These are phyloP conservation scores for Yamadazyma takamatsuzukensis DNA, from an alignment of 805 yeast genomes.

Conservation along the genomic window DNA sequence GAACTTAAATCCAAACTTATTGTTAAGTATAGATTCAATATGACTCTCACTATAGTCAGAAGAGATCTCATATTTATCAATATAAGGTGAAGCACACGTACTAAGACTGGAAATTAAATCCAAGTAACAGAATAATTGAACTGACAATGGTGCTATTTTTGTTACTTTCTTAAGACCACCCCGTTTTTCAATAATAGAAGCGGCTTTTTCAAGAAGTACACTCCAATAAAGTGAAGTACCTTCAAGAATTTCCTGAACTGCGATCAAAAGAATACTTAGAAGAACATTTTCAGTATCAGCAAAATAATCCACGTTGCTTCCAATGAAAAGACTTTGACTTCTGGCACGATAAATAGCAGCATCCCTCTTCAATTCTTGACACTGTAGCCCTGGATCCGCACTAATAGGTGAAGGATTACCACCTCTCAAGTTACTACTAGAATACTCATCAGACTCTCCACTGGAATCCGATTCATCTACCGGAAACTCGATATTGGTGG, in stretches of 20 bases:
- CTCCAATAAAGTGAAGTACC: constrained; percentile 25
- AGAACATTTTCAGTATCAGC: constrained; percentile 14
- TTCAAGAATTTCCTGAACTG: constrained; percentile 22
- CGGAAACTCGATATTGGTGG: constrained; percentile 2
- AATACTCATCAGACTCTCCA: no score
- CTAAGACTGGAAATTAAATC: constrained; percentile 24
- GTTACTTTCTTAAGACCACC: constrained; percentile 21
- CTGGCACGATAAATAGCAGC: constrained; percentile 11
- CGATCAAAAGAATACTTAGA: constrained; percentile 16
- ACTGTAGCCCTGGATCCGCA: no score
- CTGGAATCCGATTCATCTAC: no score
- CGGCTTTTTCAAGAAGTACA: constrained; percentile 19
- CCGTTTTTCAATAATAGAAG: constrained; percentile 14
- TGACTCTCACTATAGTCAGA: constrained; percentile 11
- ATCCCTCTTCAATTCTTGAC: constrained; percentile 8
- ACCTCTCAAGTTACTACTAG: no score
- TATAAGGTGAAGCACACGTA: constrained; percentile 21
- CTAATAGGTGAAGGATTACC: no score
- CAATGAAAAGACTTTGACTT: constrained; percentile 12
- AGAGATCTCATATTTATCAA: constrained; percentile 8
- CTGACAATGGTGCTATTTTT: constrained; percentile 16
- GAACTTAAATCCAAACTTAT: constrained; percentile 23
- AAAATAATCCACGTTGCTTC: constrained; percentile 8
- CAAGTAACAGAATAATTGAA: constrained; percentile 25
- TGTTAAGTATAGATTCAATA: constrained; percentile 17